phyloP scores from a whole-genome alignment of 805 yeast genomes.

The Candida methanosorbosa region DNA sequence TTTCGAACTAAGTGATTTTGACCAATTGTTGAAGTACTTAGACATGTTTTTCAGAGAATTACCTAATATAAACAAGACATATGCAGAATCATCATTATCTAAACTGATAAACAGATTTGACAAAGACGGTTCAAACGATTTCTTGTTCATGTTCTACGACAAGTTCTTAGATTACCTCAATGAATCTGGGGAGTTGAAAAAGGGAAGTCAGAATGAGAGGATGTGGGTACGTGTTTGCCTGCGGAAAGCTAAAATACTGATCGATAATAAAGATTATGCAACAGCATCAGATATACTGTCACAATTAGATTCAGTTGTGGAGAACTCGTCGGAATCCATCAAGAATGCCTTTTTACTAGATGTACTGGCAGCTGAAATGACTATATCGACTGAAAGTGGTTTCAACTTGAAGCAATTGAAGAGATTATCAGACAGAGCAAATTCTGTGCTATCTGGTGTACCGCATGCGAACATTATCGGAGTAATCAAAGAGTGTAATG shows the following conservation, averaged over 20 bases:
- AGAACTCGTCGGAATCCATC: constrained; percentile 33
- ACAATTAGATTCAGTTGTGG: constrained; percentile 29
- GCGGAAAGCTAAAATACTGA: constrained; percentile 30
- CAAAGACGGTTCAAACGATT: constrained; percentile 5
- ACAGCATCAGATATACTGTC: constrained; percentile 27
- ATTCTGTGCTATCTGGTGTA: constrained; percentile 47
- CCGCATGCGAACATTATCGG: constrained; percentile 74
- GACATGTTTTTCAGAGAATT: constrained; percentile 14
- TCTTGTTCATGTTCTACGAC: constrained; percentile 14
- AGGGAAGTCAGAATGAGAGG: constrained; percentile 23
- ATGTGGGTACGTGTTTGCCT: constrained; percentile 40
- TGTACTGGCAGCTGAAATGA: constrained; percentile 58
- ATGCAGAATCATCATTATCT: constrained; percentile 22
- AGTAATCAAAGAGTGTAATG: constrained; percentile 70
- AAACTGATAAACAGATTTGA: constrained; percentile 22
- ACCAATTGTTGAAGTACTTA: constrained; percentile 6
- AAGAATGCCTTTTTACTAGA: constrained; percentile 47
- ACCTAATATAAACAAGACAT: constrained; percentile 9
- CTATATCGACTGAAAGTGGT: constrained; percentile 33
- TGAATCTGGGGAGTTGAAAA: not conserved
- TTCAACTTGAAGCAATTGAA: constrained; percentile 27
- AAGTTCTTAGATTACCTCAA: constrained; percentile 11
- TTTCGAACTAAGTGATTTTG: constrained; percentile 9
- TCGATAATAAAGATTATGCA: constrained; percentile 19
- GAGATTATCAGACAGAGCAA: constrained; percentile 39